Base-by-base conservation (phyloP, 148 eudicot genomes). In the Rheum nobile region DNA sequence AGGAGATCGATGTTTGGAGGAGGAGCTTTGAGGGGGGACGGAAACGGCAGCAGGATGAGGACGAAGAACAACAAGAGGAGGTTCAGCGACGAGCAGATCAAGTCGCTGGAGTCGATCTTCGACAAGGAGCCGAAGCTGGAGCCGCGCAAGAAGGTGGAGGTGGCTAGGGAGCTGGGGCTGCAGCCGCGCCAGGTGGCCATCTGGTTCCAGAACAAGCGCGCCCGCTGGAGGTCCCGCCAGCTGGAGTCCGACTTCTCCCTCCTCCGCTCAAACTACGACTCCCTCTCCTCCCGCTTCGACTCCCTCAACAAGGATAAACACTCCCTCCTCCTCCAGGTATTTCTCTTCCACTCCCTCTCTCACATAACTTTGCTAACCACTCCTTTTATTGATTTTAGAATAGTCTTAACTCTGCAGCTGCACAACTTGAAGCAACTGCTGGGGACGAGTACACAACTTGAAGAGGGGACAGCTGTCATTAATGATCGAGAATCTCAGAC, bases 161-260 rank as follows among this genome's bases (percentile, higher is more conserved):
- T 87, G 37, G 93, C 90, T 4, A 76, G 77, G 43, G 89, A 89
- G 50, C 81, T 89, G 1, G 90, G 89, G 0, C 65, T 89, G 63
- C 85, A 89, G 21, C 89, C 89, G 0, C 77, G 90, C 13, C 93
- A 89, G 48, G 88, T 89, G 22, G 90, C 90, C 0, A 89, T 89
- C 28, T 89, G 93, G 93, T 89, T 89, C 24, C 93, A 89, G 79
- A 89, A 89, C 67, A 87, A 85, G 71, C 72, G 93, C 35, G 93
- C 93, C 69, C 79, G 93, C 9, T 87, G 83, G 79, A 89, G 84
- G 77, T 85, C 90, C 8, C 87, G 85, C 82, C 86, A 84, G 42
- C 81, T 89, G 29, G 89, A 89, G 72, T 44, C 43, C 52, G 90
- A 89, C 31, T 87, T 79, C 46, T 41, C 29, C 50, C 34, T 67